These are phyloP conservation scores for Aspergillus incahuasiensis DNA, from an alignment of 495 filamentous ascomycete genomes.

Conservation along the genomic window DNA sequence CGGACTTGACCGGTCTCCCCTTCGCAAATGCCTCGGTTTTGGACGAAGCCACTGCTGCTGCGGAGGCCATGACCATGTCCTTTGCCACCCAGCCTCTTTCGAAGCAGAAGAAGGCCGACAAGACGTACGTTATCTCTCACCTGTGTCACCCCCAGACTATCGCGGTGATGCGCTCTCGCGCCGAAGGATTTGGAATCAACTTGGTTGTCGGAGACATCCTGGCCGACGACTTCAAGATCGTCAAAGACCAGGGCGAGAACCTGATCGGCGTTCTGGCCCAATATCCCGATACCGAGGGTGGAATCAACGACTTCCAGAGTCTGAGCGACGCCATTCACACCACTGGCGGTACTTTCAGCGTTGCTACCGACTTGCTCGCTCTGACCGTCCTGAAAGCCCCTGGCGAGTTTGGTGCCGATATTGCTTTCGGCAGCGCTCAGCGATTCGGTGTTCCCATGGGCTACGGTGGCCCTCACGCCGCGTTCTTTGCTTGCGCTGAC, in stretches of 20 bases:
- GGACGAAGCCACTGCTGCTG: conserved; percentile 91
- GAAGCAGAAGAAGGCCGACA: conserved; percentile 68
- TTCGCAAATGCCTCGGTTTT: conserved; percentile 93
- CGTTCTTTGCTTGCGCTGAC: conserved; percentile 91
- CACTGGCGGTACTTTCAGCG: conserved; percentile 76
- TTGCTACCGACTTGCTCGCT: conserved; percentile 88
- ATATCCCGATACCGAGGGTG: conserved; percentile 89
- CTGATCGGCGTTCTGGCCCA: conserved; percentile 89
- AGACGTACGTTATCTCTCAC: conserved; percentile 79
- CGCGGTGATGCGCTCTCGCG: conserved; percentile 78
- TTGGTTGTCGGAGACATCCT: conserved; percentile 69
- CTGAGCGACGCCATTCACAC: conserved; percentile 76
- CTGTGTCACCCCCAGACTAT: conserved; percentile 87
- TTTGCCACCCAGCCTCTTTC: conserved; percentile 67
- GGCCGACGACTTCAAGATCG: conserved; percentile 52
- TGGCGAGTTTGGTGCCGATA: conserved; percentile 94
- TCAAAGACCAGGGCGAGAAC: conserved; percentile 74
- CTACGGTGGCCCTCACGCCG: conserved; percentile 91
- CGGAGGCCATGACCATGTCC: conserved; percentile 97
- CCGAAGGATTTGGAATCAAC: conserved; percentile 89
- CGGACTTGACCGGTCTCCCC: conserved; percentile 81
- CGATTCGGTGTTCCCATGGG: conserved; percentile 91
- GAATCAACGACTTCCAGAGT: conserved; percentile 66
- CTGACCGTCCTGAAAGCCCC: conserved; percentile 87
- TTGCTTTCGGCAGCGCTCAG: conserved; percentile 96